Evolutionary conservation across 495 filamentous ascomycete genomes (phyloP).

Genomic region (Mycothermus thermophilus): DNA sequence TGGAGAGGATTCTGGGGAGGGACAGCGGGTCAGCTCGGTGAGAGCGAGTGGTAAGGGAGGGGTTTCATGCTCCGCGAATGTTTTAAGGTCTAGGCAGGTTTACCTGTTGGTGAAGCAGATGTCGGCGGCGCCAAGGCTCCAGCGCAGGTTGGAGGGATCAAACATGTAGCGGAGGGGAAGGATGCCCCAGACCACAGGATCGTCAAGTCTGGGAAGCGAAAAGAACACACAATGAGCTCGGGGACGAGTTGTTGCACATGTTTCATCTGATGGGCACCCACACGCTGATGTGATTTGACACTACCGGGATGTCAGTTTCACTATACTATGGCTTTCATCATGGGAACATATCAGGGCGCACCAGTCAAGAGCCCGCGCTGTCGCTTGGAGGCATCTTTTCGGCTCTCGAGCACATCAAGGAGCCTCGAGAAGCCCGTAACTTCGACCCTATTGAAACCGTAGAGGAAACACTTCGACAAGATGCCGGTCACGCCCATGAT

Average conservation of each 20-base stretch:
- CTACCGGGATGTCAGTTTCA: conserved; percentile 32
- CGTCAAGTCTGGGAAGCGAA: conserved; percentile 77
- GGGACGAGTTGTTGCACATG: too few relatives aligned
- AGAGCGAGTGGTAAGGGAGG: background rate
- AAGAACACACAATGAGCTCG: too few relatives aligned
- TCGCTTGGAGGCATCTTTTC: conserved; percentile 53
- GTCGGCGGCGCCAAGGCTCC: conserved; percentile 82
- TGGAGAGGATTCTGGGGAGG: conserved; percentile 33
- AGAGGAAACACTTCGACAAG: conserved; percentile 30
- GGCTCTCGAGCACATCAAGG: conserved; percentile 56
- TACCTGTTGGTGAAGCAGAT: conserved; percentile 72
- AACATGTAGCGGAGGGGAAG: conserved; percentile 59
- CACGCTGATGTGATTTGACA: conserved; percentile 93
- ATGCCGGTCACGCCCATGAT: conserved; percentile 40
- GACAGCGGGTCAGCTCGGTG: background rate
- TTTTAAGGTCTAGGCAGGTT: conserved; percentile 1
- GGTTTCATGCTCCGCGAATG: background rate
- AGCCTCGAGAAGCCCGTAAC: conserved; percentile 62
- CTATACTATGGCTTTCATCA: background rate
- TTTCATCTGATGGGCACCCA: conserved; percentile 40
- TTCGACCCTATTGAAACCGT: conserved; percentile 42
- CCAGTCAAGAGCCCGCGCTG: conserved; percentile 74
- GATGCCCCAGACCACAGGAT: conserved; percentile 84
- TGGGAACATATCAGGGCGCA: conserved; percentile 20
- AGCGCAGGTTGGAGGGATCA: conserved; percentile 60